These are phyloP conservation scores for Cladosporium sp. DNA, from an alignment of 2,329 filamentous ascomycete genomes.

Conservation along the genomic window DNA sequence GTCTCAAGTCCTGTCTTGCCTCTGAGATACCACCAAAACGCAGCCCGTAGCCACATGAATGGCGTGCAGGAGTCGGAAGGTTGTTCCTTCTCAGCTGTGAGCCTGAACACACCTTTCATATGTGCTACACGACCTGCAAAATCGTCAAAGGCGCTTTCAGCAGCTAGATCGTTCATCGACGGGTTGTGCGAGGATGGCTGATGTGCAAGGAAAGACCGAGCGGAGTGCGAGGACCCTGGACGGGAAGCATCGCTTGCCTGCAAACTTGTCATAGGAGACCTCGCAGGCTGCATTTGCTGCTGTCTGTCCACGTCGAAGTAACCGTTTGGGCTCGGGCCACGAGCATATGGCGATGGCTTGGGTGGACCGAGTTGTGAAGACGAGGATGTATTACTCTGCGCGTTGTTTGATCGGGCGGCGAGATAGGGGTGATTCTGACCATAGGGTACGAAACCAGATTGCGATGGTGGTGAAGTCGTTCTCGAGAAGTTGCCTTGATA, in stretches of 20 bases:
- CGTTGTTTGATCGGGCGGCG: neutral
- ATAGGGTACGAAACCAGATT: neutral
- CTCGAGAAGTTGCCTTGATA: neutral
- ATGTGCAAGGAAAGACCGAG: slow-evolving; percentile 5
- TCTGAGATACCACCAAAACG: slow-evolving; percentile 86
- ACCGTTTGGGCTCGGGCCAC: slow-evolving; percentile 10
- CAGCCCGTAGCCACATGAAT: slow-evolving; percentile 64
- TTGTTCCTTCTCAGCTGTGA: slow-evolving; percentile 74
- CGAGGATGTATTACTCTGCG: neutral
- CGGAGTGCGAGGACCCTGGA: slow-evolving; percentile 15
- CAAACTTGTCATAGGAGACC: neutral
- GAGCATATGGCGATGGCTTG: slow-evolving; percentile 13
- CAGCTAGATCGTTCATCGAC: slow-evolving; percentile 41
- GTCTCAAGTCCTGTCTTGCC: slow-evolving; percentile 75
- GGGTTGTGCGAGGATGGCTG: neutral
- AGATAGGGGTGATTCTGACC: neutral
- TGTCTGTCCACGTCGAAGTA: slow-evolving; percentile 11
- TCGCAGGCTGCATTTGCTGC: neutral
- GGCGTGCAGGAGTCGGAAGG: slow-evolving; percentile 65
- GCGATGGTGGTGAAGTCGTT: slow-evolving; percentile 9
- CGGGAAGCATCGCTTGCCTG: slow-evolving; percentile 1
- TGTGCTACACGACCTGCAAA: slow-evolving; percentile 73
- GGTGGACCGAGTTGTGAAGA: slow-evolving; percentile 15
- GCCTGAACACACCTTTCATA: slow-evolving; percentile 72
- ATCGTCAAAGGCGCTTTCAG: slow-evolving; percentile 66